phyloP scores from a whole-genome alignment of 768 basidiomycete species.

The Suillus alpinus region DNA sequence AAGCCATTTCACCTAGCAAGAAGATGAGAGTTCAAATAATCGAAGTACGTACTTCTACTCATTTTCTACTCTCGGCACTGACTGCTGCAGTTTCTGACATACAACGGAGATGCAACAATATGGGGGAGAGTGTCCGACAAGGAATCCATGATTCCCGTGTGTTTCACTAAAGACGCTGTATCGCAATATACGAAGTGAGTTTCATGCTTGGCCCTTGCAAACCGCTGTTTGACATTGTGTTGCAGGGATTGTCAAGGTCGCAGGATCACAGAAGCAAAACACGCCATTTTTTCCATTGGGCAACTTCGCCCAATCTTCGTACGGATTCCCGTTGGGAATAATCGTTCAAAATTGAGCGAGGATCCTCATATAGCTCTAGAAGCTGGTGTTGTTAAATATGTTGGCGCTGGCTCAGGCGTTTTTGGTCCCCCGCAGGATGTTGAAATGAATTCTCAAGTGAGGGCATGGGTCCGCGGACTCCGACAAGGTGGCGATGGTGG shows the following conservation, averaged over 20 bases:
- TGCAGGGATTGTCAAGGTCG: constrained; percentile 22
- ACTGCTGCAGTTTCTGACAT: constrained; percentile 52
- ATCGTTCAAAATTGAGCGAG: constrained; percentile 37
- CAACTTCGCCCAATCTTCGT: constrained; percentile 50
- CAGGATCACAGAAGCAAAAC: constrained; percentile 44
- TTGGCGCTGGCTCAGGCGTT: constrained; percentile 40
- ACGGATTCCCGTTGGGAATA: constrained; percentile 46
- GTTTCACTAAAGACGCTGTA: constrained; percentile 53
- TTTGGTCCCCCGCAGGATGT: constrained; percentile 54
- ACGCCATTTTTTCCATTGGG: constrained; percentile 46
- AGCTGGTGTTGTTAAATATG: constrained; percentile 39
- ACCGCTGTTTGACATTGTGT: constrained; percentile 6
- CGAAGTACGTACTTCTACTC: constrained; percentile 38
- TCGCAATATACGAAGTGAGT: constrained; percentile 41
- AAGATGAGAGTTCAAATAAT: constrained; percentile 57
- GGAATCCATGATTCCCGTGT: constrained; percentile 44
- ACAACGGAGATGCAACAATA: constrained; percentile 41
- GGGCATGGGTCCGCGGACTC: constrained; percentile 55
- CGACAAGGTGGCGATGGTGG: constrained; percentile 56
- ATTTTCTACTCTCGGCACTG: constrained; percentile 1
- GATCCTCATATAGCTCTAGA: constrained; percentile 50
- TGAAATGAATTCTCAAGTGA: constrained; percentile 38
- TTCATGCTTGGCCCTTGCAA: neutral
- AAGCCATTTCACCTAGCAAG: constrained; percentile 21
- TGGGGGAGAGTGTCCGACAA: constrained; percentile 71